phyloP scores from a whole-genome alignment of 2,329 filamentous ascomycete species.

The Pseudogymnoascus sp. region DNA sequence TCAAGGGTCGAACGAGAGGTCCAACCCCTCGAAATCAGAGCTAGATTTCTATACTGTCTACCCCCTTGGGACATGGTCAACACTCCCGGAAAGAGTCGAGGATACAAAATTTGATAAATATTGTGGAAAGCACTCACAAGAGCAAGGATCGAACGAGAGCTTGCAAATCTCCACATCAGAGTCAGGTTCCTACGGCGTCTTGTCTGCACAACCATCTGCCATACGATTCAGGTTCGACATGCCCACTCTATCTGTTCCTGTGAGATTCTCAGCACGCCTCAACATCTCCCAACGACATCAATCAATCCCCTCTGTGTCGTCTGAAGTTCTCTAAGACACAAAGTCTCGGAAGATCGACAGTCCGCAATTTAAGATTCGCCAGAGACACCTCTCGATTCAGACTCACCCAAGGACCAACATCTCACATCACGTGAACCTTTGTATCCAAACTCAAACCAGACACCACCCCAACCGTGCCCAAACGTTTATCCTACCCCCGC shows the following conservation, averaged over 20 bases:
- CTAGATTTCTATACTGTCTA: neutral
- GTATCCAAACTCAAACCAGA: neutral
- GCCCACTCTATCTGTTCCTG: neutral
- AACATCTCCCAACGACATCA: neutral
- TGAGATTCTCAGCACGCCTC: neutral
- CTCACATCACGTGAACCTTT: neutral
- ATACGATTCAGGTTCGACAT: neutral
- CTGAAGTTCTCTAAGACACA: neutral
- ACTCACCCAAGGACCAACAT: neutral
- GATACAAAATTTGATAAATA: neutral
- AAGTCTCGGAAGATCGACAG: neutral
- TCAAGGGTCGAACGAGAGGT: neutral
- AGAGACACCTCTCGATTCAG: neutral
- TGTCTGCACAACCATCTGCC: neutral
- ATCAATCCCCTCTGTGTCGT: neutral
- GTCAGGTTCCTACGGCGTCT: neutral
- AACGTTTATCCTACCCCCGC: neutral
- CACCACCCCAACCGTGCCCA: neutral
- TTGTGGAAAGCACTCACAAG: neutral
- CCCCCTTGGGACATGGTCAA: neutral
- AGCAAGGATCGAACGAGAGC: neutral
- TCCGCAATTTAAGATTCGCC: neutral
- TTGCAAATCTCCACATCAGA: neutral
- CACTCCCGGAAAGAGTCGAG: neutral
- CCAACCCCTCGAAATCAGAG: neutral